Percentiles rank a stretch among this genome's conserved stretches.
Evolutionary conservation across 805 yeast genomes (phyloP).

Genomic region (Suhomyces faveliae): DNA sequence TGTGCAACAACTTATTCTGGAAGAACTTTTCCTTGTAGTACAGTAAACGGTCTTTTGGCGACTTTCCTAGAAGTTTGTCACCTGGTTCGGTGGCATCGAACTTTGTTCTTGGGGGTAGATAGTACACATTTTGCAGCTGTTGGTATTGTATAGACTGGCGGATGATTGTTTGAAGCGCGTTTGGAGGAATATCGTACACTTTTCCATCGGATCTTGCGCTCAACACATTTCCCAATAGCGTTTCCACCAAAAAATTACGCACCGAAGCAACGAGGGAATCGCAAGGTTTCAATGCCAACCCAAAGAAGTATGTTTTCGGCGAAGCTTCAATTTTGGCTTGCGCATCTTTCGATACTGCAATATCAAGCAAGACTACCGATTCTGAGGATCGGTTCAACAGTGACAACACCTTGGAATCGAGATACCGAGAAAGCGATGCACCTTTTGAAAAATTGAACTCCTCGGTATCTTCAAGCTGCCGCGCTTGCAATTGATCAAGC

Average conservation of each 20-base stretch:
- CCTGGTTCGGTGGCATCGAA: constrained; percentile 1
- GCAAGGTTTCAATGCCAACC: neutral
- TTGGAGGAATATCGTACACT: constrained; percentile 18
- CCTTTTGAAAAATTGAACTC: constrained; percentile 10
- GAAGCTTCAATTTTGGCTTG: neutral
- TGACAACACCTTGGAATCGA: neutral
- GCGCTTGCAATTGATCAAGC: constrained; percentile 19
- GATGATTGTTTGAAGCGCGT: constrained; percentile 23
- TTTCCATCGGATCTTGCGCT: constrained; percentile 4
- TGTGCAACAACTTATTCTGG: constrained; percentile 49
- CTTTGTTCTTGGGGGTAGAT: constrained; percentile 26
- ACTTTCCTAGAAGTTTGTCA: constrained; percentile 1
- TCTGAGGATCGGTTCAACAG: constrained; percentile 26
- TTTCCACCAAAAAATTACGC: constrained; percentile 9
- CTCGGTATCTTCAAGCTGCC: neutral
- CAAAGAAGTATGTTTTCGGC: constrained; percentile 1
- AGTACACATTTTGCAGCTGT: constrained; percentile 25
- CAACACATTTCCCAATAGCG: constrained; percentile 5
- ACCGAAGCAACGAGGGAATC: constrained; percentile 1
- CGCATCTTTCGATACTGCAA: neutral
- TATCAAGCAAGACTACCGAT: constrained; percentile 3
- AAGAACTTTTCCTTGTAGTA: constrained; percentile 21
- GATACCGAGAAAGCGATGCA: neutral
- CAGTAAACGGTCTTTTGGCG: neutral
- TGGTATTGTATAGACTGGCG: constrained; percentile 21